Conservation (phyloP, 139 green algal species). For the Chlorella vulgaris region DNA sequence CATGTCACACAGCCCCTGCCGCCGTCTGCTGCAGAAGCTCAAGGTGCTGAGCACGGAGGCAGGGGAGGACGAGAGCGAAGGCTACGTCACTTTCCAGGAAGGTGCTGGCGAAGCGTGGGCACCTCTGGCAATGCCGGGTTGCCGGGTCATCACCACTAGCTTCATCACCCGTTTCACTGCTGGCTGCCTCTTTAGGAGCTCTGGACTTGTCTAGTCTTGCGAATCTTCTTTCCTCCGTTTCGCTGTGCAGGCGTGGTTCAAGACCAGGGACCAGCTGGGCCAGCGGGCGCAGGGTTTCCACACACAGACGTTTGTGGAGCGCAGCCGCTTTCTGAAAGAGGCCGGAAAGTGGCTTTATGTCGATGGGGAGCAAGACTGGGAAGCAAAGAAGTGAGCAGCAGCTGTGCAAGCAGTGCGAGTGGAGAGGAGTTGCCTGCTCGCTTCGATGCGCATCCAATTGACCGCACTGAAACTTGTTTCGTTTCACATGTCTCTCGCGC, state of each 20-base stretch:
- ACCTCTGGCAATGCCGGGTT: no score
- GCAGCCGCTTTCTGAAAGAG: constrained; percentile 39
- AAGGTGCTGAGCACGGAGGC: constrained; percentile 35
- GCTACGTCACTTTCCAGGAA: constrained; percentile 49
- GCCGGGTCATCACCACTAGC: no score
- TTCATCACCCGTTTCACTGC: no score
- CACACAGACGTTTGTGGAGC: constrained; percentile 48
- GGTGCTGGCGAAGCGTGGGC: no score
- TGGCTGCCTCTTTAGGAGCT: no score
- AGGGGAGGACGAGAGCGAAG: constrained; percentile 38
- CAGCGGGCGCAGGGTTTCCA: constrained; percentile 44
- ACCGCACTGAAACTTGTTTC: no score
- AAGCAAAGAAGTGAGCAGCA: not conserved
- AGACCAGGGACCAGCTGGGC: constrained; percentile 44
- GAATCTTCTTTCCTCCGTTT: no score
- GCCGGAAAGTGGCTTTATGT: constrained; percentile 42
- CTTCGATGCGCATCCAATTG: no score
- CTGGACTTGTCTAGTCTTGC: no score
- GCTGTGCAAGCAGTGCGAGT: no score
- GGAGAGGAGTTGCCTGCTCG: no score
- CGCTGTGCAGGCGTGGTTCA: constrained; percentile 43
- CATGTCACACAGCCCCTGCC: not conserved
- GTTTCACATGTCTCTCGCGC: no score
- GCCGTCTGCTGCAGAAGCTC: constrained; percentile 10
- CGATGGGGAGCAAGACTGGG: not conserved